Conservation (phyloP, 352 stramenopile genomes). For the Phytophthora crassamura region DNA sequence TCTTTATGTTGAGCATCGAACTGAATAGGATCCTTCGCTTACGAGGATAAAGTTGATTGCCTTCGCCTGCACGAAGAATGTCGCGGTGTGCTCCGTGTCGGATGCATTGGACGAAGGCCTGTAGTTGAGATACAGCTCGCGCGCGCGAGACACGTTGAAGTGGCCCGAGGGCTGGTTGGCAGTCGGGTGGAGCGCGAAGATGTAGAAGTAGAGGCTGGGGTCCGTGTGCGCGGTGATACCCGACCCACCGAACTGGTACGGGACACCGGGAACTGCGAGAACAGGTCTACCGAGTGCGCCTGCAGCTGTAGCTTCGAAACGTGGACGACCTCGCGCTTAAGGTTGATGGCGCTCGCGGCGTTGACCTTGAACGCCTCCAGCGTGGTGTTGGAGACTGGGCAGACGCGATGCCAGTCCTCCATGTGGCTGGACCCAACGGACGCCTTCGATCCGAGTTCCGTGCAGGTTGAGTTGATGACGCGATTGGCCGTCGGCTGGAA, state of each 20-base stretch:
- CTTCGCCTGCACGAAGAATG: constrained; percentile 17
- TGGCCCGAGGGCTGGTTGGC: constrained; percentile 15
- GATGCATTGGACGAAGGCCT: constrained; percentile 12
- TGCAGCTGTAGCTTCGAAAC: constrained; percentile 15
- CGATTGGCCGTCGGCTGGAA: constrained; percentile 19
- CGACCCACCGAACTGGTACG: constrained; percentile 16
- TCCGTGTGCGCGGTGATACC: background rate
- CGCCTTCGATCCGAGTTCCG: no score
- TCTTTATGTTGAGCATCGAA: background rate
- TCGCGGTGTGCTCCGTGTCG: constrained; percentile 1
- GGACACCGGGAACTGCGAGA: constrained; percentile 15
- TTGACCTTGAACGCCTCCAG: background rate
- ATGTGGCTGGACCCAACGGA: background rate
- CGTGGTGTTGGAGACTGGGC: background rate
- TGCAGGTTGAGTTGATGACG: constrained; percentile 9
- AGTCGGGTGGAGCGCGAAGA: background rate
- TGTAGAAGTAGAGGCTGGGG: background rate
- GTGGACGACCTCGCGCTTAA: constrained; percentile 3
- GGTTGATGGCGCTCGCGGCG: background rate
- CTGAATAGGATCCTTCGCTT: constrained; percentile 2
- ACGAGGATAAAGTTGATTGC: constrained; percentile 22
- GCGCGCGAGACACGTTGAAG: constrained; percentile 21
- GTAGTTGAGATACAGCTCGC: constrained; percentile 18
- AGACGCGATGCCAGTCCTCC: background rate
- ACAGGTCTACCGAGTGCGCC: constrained; percentile 19